Conservation (phyloP, 169 alveolate genomes). For the Plasmodium relictum region DNA sequence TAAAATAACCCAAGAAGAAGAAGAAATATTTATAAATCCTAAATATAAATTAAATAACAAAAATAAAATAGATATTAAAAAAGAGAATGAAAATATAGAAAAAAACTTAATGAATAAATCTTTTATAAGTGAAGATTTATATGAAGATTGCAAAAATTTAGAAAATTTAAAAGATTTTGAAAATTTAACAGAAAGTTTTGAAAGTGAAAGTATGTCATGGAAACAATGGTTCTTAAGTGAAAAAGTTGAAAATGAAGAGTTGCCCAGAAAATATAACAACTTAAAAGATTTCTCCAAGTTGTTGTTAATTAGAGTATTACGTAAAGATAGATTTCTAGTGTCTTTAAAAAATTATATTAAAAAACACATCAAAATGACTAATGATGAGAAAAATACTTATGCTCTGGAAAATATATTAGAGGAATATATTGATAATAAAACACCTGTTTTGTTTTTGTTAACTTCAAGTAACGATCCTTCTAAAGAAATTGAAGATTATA, state of each 20-base stretch:
- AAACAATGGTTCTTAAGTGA: slow-evolving; percentile 96
- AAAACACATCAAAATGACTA: slow-evolving; percentile 92
- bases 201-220: slow-evolving; percentile 76
- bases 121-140: slow-evolving; percentile 66
- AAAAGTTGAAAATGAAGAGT: slow-evolving; percentile 95
- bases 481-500: slow-evolving; percentile 89
- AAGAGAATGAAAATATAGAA: slow-evolving; percentile 54
- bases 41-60: slow-evolving; percentile 81
- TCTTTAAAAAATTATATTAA: slow-evolving; percentile 94
- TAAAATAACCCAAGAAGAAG: slow-evolving; percentile 71
- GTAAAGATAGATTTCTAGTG: slow-evolving; percentile 96
- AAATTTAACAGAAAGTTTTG: slow-evolving; percentile 57
- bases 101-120: slow-evolving; percentile 84
- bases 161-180: slow-evolving; percentile 73
- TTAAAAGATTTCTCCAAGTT: slow-evolving; percentile 93
- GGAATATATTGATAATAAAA: slow-evolving; percentile 93
- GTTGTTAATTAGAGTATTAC: slow-evolving; percentile 93
- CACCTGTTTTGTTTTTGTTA: slow-evolving; percentile 95
- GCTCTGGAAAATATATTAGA: slow-evolving; percentile 91
- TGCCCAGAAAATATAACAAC: slow-evolving; percentile 94
- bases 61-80: background rate
- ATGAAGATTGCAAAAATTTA: slow-evolving; percentile 63
- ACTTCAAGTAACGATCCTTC: slow-evolving; percentile 97
- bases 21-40: slow-evolving; percentile 70
- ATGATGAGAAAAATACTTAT: slow-evolving; percentile 93